Evolutionary conservation across 495 filamentous ascomycete species (phyloP).

Genomic region (Chaetomidium leptoderma): DNA sequence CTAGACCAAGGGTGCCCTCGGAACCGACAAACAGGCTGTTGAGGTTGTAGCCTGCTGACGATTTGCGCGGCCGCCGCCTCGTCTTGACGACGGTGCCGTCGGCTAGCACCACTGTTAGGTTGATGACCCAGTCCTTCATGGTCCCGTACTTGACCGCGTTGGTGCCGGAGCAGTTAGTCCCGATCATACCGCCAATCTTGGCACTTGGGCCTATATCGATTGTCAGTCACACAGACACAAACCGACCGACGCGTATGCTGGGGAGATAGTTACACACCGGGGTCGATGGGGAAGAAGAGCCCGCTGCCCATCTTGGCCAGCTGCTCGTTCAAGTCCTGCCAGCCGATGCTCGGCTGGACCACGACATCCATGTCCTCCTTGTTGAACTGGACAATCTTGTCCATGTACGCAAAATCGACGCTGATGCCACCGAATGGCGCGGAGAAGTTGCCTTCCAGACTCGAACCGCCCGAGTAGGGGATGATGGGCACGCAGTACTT

Average conservation of each 20-base stretch:
- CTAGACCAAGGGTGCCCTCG: constrained; percentile 72
- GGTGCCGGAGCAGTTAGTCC: constrained; percentile 74
- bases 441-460: constrained; percentile 84
- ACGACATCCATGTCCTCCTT: constrained; percentile 88
- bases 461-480: constrained; percentile 82
- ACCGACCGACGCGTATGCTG: no score
- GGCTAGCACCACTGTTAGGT: constrained; percentile 72
- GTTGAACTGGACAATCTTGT: constrained; percentile 72
- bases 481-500: constrained; percentile 83
- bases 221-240: constrained; percentile 15
- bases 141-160: constrained; percentile 80
- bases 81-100: constrained; percentile 80
- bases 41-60: constrained; percentile 77
- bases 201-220: constrained; percentile 49
- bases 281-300: constrained; percentile 87
- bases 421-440: constrained; percentile 80
- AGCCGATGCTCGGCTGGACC: constrained; percentile 85
- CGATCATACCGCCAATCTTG: constrained; percentile 71
- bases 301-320: constrained; percentile 63
- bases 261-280: constrained; percentile 46
- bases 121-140: constrained; percentile 85
- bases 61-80: constrained; percentile 66
- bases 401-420: constrained; percentile 86
- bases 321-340: constrained; percentile 81
- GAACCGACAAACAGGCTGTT: constrained; percentile 72